phyloP scores from a whole-genome alignment of 208 protist genomes.

The Crithidia sp. region DNA sequence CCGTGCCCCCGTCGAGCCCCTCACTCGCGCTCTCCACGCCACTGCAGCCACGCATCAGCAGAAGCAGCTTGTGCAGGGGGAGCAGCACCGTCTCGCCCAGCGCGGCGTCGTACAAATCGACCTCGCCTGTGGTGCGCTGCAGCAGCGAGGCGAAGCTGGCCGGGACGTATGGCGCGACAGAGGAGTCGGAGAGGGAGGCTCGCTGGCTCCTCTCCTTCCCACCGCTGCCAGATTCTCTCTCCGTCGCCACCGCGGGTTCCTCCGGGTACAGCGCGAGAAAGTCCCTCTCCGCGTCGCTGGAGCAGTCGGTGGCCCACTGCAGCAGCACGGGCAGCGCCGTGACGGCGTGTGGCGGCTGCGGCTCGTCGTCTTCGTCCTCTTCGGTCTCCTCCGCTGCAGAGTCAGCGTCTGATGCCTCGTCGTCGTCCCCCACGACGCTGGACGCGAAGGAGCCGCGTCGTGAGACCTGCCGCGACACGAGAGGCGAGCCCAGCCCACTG shows the following conservation, averaged over 20 bases:
- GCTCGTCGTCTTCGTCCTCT: slow-evolving; percentile 1
- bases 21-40: slow-evolving; percentile 13
- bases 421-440: not conserved
- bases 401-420: not conserved
- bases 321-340: slow-evolving; percentile 33
- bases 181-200: not conserved
- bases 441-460: slow-evolving; percentile 2
- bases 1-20: not conserved
- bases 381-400: not conserved
- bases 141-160: slow-evolving; percentile 10
- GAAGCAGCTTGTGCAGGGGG: slow-evolving; percentile 59
- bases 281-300: slow-evolving; percentile 9
- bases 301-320: slow-evolving; percentile 31
- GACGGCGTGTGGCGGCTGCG: slow-evolving; percentile 40
- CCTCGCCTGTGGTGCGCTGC: not conserved
- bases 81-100: slow-evolving; percentile 31
- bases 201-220: not conserved
- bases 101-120: not conserved
- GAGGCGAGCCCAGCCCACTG: not conserved
- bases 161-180: not conserved
- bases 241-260: slow-evolving; percentile 15
- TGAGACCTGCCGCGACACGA: not conserved
- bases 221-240: not conserved
- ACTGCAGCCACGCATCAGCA: slow-evolving; percentile 62
- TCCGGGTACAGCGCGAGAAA: slow-evolving; percentile 22